These are phyloP conservation scores for Mycena olivaceomarginata DNA, from an alignment of 768 basidiomycete species.

Conservation along the genomic window DNA sequence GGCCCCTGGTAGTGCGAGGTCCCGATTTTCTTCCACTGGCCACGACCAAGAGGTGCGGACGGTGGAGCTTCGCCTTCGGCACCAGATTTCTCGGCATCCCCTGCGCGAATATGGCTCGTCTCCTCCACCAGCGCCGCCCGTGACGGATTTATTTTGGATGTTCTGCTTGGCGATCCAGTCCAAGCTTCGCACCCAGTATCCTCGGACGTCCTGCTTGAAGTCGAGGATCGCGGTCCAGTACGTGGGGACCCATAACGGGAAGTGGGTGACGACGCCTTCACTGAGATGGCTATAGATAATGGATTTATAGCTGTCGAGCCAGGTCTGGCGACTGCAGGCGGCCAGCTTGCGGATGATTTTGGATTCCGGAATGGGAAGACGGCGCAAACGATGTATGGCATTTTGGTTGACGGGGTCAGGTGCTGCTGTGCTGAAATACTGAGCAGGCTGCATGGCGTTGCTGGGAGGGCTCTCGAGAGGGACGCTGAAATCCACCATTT, in stretches of 20 bases:
- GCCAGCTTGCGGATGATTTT: slow-evolving; percentile 19
- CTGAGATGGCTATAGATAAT: slow-evolving; percentile 25
- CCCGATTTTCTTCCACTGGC: no score
- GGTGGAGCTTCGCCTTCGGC: no score
- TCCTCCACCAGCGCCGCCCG: no score
- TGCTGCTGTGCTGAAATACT: slow-evolving; percentile 9
- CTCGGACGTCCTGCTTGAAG: slow-evolving; percentile 26
- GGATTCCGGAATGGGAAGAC: slow-evolving; percentile 19
- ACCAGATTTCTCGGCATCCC: no score
- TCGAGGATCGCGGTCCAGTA: slow-evolving; percentile 28
- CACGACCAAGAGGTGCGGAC: no score
- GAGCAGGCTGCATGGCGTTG: not conserved
- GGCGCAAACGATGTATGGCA: not conserved
- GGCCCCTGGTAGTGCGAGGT: no score
- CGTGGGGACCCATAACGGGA: slow-evolving; percentile 27
- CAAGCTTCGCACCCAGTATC: slow-evolving; percentile 19
- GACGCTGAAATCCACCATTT: not conserved
- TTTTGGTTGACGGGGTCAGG: not conserved
- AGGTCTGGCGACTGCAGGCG: slow-evolving; percentile 1
- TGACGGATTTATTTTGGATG: no score
- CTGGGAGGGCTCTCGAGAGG: not conserved
- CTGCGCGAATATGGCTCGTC: no score
- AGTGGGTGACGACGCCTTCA: slow-evolving; percentile 1
- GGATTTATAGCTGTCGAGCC: slow-evolving; percentile 10
- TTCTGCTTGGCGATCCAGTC: no score